phyloP scores from a whole-genome alignment of 139 green algal species.

The Spirogloea muscicola region DNA sequence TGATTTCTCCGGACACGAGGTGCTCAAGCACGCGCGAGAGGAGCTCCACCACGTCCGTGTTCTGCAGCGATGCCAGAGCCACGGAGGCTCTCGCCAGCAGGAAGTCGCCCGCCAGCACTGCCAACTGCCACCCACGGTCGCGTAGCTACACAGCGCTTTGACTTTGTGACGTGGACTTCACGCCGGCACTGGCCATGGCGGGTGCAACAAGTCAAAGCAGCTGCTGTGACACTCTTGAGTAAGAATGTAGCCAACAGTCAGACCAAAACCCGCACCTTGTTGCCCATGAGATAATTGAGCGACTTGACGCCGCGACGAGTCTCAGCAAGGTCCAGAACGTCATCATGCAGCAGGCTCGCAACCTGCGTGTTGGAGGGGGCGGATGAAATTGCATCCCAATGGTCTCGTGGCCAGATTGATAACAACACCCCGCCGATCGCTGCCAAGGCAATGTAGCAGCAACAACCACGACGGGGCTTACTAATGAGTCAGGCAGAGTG shows the following conservation, averaged over 20 bases:
- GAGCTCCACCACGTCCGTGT: constrained; percentile 78
- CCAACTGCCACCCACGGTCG: constrained; percentile 51
- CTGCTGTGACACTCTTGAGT: too few species aligned
- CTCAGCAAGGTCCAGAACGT: constrained; percentile 88
- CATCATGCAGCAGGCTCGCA: constrained; percentile 76
- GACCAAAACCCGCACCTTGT: constrained; percentile 61
- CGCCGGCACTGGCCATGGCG: too few species aligned
- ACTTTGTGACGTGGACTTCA: too few species aligned
- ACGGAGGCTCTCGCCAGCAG: constrained; percentile 89
- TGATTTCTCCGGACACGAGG: constrained; percentile 93
- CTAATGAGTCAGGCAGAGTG: too few species aligned
- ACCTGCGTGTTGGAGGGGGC: constrained; percentile 48
- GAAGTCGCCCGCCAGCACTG: constrained; percentile 97
- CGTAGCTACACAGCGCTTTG: too few species aligned
- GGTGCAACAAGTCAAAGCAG: too few species aligned
- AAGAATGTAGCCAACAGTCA: too few species aligned
- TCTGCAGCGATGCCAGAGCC: constrained; percentile 78
- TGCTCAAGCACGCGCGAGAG: constrained; percentile 89
- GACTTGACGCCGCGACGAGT: constrained; percentile 76
- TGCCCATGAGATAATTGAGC: constrained; percentile 80
- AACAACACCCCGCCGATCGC: neutral
- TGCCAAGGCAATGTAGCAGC: neutral
- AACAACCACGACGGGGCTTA: too few species aligned
- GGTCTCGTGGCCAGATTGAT: neutral
- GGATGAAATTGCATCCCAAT: neutral